Evolutionary conservation across 2,329 filamentous ascomycete genomes (phyloP), one percentile per base, ranked within the genome.

Genomic region (Orbilia oligospora): DNA sequence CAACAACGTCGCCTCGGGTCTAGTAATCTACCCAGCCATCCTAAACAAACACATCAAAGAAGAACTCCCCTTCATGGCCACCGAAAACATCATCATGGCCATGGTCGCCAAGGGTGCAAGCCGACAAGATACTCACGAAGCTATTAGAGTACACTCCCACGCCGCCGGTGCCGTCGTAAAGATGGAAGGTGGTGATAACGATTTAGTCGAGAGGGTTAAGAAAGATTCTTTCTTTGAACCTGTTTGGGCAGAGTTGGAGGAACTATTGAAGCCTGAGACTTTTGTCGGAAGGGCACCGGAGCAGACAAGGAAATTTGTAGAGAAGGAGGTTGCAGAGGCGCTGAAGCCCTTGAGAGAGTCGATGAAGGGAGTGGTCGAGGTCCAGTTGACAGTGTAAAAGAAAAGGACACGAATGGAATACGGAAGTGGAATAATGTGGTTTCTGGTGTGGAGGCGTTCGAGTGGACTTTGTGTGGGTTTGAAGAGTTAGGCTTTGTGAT

Each of bases 31-130:
- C 85, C 92, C 93, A 24, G 88, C 89, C 71, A 87, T 90, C 71
- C 93, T 97, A 83, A 86, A 88, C 77, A 87, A 88, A 75, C 90
- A 88, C 80, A 87, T 97, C 55, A 88, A 90, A 81, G 88, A 90
- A 79, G 92, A 97, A 85, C 88, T 97, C 14, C 94, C 94, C 0
- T 97, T 97, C 85, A 97, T 95, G 91, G 88, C 90, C 6, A 94
- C 91, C 6, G 86, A 89, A 83, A 87, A 88, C 81, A 90, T 94
- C 83, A 92, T 94, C 83, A 94, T 97, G 92, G 90, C 89, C 81
- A 87, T 95, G 71, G 89, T 91, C 30, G 89, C 90, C 71, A 88
- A 90, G 82, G 93, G 92, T 36, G 88, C 87, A 30, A 92, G 89
- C 9, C 87, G 93, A 64, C 93, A 97, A 84, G 92, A 94, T 70